Conservation (phyloP, 2,329 filamentous ascomycete species). For the Proliferodiscus dingleyae region DNA sequence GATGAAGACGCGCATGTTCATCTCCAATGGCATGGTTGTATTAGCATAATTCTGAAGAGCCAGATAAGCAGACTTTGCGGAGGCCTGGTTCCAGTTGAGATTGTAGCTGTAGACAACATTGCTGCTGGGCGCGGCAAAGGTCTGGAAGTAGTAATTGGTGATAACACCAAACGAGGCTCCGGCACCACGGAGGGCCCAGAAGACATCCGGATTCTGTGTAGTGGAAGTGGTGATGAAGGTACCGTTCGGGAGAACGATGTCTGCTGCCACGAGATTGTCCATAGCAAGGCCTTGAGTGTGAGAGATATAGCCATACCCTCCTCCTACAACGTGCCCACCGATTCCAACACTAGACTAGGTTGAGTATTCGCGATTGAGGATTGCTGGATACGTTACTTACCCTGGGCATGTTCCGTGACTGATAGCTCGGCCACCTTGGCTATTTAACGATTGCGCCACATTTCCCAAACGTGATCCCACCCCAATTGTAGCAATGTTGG, state of each 20-base stretch:
- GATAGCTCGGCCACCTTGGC: slow-evolving; percentile 33
- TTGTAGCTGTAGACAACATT: slow-evolving; percentile 16
- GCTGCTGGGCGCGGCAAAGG: slow-evolving; percentile 31
- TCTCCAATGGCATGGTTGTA: slow-evolving; percentile 13
- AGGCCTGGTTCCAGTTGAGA: not conserved
- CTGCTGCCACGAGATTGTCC: slow-evolving; percentile 44
- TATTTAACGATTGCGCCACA: slow-evolving; percentile 35
- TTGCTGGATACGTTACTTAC: no score
- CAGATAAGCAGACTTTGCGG: not conserved
- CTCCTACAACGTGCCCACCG: slow-evolving; percentile 43
- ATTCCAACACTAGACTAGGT: slow-evolving; percentile 38
- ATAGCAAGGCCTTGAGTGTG: slow-evolving; percentile 47
- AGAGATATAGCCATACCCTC: slow-evolving; percentile 40
- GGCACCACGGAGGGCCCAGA: slow-evolving; percentile 33
- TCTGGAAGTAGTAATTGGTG: slow-evolving; percentile 30
- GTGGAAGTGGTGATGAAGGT: slow-evolving; percentile 24
- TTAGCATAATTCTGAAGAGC: slow-evolving; percentile 16
- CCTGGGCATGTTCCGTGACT: slow-evolving; percentile 42
- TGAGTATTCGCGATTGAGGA: no score
- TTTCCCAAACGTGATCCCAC: slow-evolving; percentile 40
- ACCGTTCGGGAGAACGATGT: slow-evolving; percentile 40
- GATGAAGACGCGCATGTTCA: slow-evolving; percentile 17
- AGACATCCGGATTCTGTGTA: slow-evolving; percentile 26
- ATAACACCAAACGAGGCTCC: slow-evolving; percentile 34
- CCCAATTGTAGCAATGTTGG: slow-evolving; percentile 31